These are phyloP conservation scores for Naganishia vaughanmartiniae DNA, from an alignment of 768 basidiomycete species.

Conservation along the genomic window DNA sequence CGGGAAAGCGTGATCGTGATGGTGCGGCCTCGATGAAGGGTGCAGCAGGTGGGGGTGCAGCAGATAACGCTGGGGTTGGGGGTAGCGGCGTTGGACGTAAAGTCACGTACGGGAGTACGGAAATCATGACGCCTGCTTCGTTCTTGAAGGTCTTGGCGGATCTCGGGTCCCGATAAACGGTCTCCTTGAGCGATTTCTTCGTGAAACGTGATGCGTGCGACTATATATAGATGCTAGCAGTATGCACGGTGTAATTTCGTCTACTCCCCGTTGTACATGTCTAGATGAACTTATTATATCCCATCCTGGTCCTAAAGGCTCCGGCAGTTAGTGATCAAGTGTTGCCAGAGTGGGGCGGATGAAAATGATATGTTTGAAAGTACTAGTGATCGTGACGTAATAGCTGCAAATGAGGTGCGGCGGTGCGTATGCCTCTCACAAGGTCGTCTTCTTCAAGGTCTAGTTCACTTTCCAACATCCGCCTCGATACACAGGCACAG, in stretches of 20 bases:
- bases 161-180: conserved; percentile 35
- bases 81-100: conserved; percentile 62
- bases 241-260: neutral
- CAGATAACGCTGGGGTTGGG: conserved; percentile 35
- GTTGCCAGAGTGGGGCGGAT: too few relatives aligned
- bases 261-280: neutral
- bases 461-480: too few relatives aligned
- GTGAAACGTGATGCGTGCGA: neutral
- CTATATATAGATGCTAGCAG: neutral
- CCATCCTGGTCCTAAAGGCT: too few relatives aligned
- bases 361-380: too few relatives aligned
- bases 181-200: too few relatives aligned
- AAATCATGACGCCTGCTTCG: conserved; percentile 82
- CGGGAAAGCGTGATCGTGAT: conserved; percentile 33
- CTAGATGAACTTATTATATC: neutral
- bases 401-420: too few relatives aligned
- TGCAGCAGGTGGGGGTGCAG: conserved; percentile 20
- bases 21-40: conserved; percentile 22
- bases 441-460: too few relatives aligned
- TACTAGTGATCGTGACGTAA: too few relatives aligned
- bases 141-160: conserved; percentile 72
- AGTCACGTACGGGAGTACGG: conserved; percentile 92
- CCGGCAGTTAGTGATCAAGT: too few relatives aligned
- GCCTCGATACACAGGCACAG: too few relatives aligned
- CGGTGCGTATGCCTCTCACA: too few relatives aligned